Evolutionary conservation across 2,329 filamentous ascomycete species (phyloP), one percentile per base, ranked within the genome.

Genomic region (Trichoderma cornu-damae): DNA sequence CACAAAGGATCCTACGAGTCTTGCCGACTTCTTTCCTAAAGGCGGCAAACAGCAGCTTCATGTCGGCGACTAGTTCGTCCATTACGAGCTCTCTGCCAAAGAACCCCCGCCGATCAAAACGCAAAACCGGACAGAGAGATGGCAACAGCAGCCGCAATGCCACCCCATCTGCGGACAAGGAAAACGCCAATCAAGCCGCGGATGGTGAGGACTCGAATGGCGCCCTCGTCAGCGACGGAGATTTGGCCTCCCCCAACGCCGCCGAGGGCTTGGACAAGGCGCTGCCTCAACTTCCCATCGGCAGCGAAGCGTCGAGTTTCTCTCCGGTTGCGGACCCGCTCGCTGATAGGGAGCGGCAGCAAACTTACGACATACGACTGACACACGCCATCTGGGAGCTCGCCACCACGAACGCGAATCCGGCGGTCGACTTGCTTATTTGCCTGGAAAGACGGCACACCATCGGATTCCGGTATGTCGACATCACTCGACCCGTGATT

Each of bases 401-500:
- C 16, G 91, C 94, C 1, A 97, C 93, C 0, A 87, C 87, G 1
- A 88, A 92, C 49, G 91, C 92, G 2, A 97, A 99, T 68, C 94
- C 94, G 0, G 93, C 94, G 0, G 90, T 96, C 0, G 94, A 99
- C 70, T 76, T 99, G 16, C 78, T 99, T 1, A 89, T 96, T 5
- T 99, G 94, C 68, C 79, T 99, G 1, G 94, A 99, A 72, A 85
- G 94, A 20, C 83, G 89, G 26, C 90, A 96, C 66, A 86, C 89
- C 0, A 96, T 99, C 65, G 94, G 94, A 0, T 99, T 99, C 75
- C 85, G 92, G 49, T 99, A 99, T 68, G 93, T 96, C 16, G 94
- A 99, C 69, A 96, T 99, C 63, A 95, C 88, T 5, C 84, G 91
- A 7, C 84, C 90, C 0, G 89, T 97, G 0, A 87, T 96, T 22